A percentile compares a stretch with the other conserved stretches of the same genome.
phyloP scores from a whole-genome alignment of 2,329 filamentous ascomycete genomes.

The Rugonectria rugulosa region DNA sequence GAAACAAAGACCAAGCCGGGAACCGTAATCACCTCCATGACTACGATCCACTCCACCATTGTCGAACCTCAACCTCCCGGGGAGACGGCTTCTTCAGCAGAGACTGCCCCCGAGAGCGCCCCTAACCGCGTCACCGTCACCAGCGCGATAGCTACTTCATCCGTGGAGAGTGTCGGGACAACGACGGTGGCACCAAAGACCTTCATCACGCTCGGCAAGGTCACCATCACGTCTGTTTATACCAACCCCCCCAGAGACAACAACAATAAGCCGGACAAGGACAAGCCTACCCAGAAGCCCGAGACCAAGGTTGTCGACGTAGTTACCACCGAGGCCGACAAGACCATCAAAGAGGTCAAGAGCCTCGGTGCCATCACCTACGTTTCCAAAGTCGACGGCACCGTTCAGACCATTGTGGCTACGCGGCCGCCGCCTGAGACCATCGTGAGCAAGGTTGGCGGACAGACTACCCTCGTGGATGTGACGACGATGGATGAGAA shows the following conservation, averaged over 20 bases:
- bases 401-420: conserved; percentile 30
- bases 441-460: conserved; percentile 1
- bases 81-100: background rate
- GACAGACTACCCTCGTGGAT: background rate
- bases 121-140: conserved; percentile 13
- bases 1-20: conserved; percentile 12
- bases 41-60: background rate
- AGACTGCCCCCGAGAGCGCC: conserved; percentile 17
- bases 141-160: conserved; percentile 14
- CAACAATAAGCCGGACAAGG: background rate
- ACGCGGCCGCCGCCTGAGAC: conserved; percentile 10
- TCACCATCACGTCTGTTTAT: conserved; percentile 35
- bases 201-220: conserved; percentile 34
- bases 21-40: background rate
- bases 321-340: conserved; percentile 29
- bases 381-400: conserved; percentile 27
- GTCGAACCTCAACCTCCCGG: too few relatives aligned
- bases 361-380: conserved; percentile 31
- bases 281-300: conserved; percentile 21
- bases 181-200: conserved; percentile 34
- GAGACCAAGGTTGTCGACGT: conserved; percentile 31
- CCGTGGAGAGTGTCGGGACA: conserved; percentile 26
- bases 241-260: conserved; percentile 23
- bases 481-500: background rate
- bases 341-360: conserved; percentile 34